Evolutionary conservation across 2,329 filamentous ascomycete genomes (phyloP).

Genomic region (Colletotrichum gloeosporioides): DNA sequence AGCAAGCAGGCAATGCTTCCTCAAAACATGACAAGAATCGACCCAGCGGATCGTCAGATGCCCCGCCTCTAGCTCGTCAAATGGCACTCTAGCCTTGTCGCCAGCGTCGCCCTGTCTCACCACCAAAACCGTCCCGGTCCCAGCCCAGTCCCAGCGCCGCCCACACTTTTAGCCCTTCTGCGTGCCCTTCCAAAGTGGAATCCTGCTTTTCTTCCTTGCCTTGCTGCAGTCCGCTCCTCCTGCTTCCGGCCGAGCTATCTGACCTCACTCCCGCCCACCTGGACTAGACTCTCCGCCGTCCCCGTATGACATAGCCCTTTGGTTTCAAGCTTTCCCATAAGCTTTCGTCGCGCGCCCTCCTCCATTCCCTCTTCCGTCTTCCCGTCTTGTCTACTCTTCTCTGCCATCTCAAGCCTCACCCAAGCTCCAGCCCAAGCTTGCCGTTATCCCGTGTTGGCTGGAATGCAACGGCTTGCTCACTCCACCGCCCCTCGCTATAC

Average conservation of each 20-base stretch:
- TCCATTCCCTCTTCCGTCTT: constrained; percentile 3
- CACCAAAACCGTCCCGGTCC: constrained; percentile 6
- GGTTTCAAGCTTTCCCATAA: constrained; percentile 15
- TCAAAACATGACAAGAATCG: neutral
- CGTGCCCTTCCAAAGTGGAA: neutral
- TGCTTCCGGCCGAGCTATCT: neutral
- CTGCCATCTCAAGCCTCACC: neutral
- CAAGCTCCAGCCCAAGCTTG: neutral
- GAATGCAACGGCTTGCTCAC: neutral
- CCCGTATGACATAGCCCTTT: constrained; percentile 8
- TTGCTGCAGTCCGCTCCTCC: neutral
- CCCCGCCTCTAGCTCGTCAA: constrained; percentile 5
- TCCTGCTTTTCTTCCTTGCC: neutral
- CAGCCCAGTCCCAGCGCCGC: neutral
- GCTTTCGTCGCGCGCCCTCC: neutral
- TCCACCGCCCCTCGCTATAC: neutral
- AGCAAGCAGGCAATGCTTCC: neutral
- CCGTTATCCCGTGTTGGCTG: neutral
- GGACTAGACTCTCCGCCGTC: neutral
- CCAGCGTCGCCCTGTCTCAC: constrained; percentile 32
- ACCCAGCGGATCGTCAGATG: constrained; percentile 14
- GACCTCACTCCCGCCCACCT: neutral
- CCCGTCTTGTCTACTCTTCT: constrained; percentile 1
- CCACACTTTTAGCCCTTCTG: neutral
- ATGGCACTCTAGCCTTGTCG: constrained; percentile 4